A percentile compares a stretch with the other conserved stretches of the same genome.
phyloP scores from a whole-genome alignment of 192 early-diverging fungal genomes.

The Gamsiella multidivaricata region DNA sequence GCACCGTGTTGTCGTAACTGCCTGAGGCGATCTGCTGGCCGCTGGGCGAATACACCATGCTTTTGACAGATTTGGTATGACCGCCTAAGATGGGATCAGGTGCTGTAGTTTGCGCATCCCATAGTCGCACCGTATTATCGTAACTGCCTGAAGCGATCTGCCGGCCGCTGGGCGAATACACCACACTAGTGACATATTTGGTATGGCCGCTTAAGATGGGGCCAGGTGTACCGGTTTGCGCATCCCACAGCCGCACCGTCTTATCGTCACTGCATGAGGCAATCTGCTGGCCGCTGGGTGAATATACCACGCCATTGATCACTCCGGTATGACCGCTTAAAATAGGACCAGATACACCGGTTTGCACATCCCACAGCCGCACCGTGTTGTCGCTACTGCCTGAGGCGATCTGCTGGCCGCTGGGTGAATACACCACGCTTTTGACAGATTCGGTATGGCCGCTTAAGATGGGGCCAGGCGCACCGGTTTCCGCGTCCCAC shows the following conservation, averaged over 20 bases:
- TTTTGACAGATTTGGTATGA: neutral
- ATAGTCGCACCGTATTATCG: neutral
- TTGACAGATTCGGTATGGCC: neutral
- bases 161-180: neutral
- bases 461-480: neutral
- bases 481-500: neutral
- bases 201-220: neutral
- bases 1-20: neutral
- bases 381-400: neutral
- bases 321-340: neutral
- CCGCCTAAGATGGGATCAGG: neutral
- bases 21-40: neutral
- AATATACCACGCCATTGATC: neutral
- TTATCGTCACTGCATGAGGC: neutral
- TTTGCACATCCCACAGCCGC: neutral
- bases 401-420: neutral
- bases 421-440: neutral
- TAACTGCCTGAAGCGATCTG: neutral
- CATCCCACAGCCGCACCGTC: neutral
- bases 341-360: neutral
- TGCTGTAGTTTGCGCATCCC: neutral
- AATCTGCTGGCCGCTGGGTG: neutral
- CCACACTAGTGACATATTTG: neutral
- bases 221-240: neutral
- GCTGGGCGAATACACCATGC: neutral